Evolutionary conservation across 306 rosid genomes (phyloP), one percentile per base, ranked within the genome.

Genomic region (Vachellia pachyceras): DNA sequence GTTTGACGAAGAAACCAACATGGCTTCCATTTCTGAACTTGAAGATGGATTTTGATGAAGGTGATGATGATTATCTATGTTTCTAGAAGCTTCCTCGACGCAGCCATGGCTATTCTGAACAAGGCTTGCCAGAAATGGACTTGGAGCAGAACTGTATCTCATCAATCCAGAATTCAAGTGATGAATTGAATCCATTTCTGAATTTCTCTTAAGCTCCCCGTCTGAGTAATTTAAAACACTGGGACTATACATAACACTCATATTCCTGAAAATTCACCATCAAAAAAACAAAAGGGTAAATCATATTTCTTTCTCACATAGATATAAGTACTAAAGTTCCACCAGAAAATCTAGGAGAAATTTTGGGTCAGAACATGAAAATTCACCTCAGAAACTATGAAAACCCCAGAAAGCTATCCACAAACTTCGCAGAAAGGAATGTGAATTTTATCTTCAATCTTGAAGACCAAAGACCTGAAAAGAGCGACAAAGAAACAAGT

Each of bases 131-230:
- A 90, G 39, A 18, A 87, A 46, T 58, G 97, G 80, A 68, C 85
- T 86, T 23, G 97, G 93, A 76, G 93, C 88, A 29, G 97, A 91
- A 63, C 77, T 79, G 82, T 91, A 91, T 67, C 91, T 82, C 82
- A 66, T 22, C 39, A 91, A 33, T 10, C 84, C 84, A 75, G 87
- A 87, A 79, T 87, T 83, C 45, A 84, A 83, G 57, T 88, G 88
- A 23, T 84, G 80, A 42, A 65, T 84, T 9, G 89, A 80, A 76
- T 92, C 92, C 90, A 90, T 78, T 73, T 91, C 90, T 47, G 79
- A 80, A 81, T 85, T 87, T 82, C 82, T 90, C 79, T 81, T 88
- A 82, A 84, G 61, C 77, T 90, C 92, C 44, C 52, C 89, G 72
- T 87, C 86, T 15, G 90, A 82, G 69, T 57, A 80, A 42, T 76